Percentiles rank a stretch among this genome's conserved stretches.
phyloP scores from a whole-genome alignment of 805 yeast genomes.

The Saccharomycopsis schoenii region DNA sequence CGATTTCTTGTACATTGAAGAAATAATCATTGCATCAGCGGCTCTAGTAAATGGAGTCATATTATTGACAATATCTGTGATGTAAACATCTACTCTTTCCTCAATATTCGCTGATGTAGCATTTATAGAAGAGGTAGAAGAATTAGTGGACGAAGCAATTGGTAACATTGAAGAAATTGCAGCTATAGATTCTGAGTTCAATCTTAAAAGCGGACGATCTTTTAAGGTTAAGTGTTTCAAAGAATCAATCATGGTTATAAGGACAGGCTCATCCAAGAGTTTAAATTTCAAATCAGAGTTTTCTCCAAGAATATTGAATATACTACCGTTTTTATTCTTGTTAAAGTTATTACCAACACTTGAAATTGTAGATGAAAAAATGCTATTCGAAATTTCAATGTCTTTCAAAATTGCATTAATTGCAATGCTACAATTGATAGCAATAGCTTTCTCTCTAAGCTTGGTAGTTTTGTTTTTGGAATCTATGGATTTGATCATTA shows the following conservation, averaged over 20 bases:
- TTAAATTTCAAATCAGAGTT: not conserved
- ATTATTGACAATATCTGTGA: conserved; percentile 57
- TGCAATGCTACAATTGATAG: conserved; percentile 55
- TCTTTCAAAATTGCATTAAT: conserved; percentile 38
- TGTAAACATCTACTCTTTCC: conserved; percentile 40
- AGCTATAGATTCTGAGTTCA: conserved; percentile 53
- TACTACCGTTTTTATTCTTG: not conserved
- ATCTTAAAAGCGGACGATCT: conserved; percentile 32
- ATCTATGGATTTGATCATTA: conserved; percentile 30
- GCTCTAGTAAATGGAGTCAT: conserved; percentile 57
- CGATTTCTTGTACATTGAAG: conserved; percentile 31
- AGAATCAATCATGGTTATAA: conserved; percentile 40
- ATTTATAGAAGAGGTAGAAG: conserved; percentile 17
- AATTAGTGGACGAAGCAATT: conserved; percentile 14
- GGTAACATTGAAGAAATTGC: conserved; percentile 31
- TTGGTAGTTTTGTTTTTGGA: conserved; percentile 8
- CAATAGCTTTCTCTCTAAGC: conserved; percentile 36
- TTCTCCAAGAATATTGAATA: not conserved
- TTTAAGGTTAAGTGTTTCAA: conserved; percentile 32
- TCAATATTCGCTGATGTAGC: conserved; percentile 20
- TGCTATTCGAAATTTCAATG: not conserved
- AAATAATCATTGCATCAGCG: conserved; percentile 41
- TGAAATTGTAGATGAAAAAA: not conserved
- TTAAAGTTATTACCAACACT: conserved; percentile 14
- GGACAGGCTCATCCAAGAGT: conserved; percentile 29